Conservation (phyloP, 2,329 filamentous ascomycete species). For the Conoideocrella luteorostrata region DNA sequence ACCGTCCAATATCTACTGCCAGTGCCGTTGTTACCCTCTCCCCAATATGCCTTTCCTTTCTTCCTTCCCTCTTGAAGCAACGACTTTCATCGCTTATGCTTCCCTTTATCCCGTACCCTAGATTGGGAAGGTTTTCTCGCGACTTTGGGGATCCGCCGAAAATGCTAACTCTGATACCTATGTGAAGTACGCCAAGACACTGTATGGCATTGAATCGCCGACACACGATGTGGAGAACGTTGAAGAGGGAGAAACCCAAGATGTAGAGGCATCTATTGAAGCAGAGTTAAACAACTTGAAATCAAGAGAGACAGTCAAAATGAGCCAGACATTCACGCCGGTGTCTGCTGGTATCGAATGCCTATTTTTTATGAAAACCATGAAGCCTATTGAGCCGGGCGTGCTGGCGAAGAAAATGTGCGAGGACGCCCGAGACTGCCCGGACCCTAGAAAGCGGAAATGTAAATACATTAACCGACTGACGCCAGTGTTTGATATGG, state of each 20-base stretch:
- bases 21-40: neutral
- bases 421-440: constrained; percentile 41
- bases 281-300: constrained; percentile 64
- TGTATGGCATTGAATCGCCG: constrained; percentile 45
- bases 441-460: constrained; percentile 36
- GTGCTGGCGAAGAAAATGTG: constrained; percentile 49
- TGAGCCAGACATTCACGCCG: constrained; percentile 44
- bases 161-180: neutral
- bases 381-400: constrained; percentile 48
- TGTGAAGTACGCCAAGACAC: constrained; percentile 56
- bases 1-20: neutral
- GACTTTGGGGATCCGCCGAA: too few relatives aligned
- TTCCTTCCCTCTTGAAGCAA: neutral
- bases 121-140: too few relatives aligned
- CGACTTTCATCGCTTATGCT: neutral
- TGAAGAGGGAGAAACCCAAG: constrained; percentile 42
- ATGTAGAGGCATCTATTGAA: constrained; percentile 67
- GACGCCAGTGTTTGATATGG: constrained; percentile 45
- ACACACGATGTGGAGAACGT: constrained; percentile 26
- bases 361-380: constrained; percentile 55
- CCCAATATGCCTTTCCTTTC: too few relatives aligned
- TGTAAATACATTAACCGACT: constrained; percentile 53
- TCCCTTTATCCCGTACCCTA: too few relatives aligned
- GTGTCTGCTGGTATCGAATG: constrained; percentile 54
- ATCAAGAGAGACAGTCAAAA: constrained; percentile 29